phyloP scores from a whole-genome alignment of 805 yeast species.

The Wickerhamiella kurtzmanii region DNA sequence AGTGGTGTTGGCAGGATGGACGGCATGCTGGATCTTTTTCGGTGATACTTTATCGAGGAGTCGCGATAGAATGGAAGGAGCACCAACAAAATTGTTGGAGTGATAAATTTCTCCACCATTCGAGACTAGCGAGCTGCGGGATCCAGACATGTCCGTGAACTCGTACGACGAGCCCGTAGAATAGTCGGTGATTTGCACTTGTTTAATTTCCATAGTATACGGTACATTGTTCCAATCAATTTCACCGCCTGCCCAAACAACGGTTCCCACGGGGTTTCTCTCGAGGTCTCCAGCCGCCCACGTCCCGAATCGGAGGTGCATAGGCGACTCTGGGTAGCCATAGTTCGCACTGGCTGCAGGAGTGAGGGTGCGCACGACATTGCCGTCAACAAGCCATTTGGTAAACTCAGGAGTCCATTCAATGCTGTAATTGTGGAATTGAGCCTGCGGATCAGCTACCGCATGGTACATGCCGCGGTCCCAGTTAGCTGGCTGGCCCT shows the following conservation, averaged over 20 bases:
- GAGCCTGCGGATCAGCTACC: conserved; percentile 41
- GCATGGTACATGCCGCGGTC: conserved; percentile 66
- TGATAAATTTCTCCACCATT: neutral
- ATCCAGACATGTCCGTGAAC: conserved; percentile 31
- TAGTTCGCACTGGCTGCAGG: conserved; percentile 33
- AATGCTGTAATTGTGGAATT: conserved; percentile 63
- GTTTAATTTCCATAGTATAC: conserved; percentile 50
- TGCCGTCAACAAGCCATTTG: conserved; percentile 64
- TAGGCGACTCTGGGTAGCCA: conserved; percentile 89
- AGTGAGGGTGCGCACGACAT: conserved; percentile 46
- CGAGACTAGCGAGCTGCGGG: conserved; percentile 25
- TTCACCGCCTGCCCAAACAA: conserved; percentile 60
- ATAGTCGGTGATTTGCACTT: conserved; percentile 44
- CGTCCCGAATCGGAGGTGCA: conserved; percentile 48
- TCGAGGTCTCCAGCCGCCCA: conserved; percentile 39
- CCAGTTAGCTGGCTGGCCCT: conserved; percentile 64
- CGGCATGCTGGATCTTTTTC: neutral
- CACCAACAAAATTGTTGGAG: neutral
- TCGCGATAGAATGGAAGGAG: neutral
- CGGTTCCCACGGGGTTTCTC: conserved; percentile 42
- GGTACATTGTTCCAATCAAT: conserved; percentile 35
- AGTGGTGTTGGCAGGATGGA: neutral
- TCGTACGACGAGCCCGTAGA: conserved; percentile 34
- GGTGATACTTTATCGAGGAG: neutral
- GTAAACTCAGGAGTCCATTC: conserved; percentile 65